These are phyloP conservation scores for Paecilomyces variotii DNA, from an alignment of 2,329 filamentous ascomycete species.

Conservation along the genomic window DNA sequence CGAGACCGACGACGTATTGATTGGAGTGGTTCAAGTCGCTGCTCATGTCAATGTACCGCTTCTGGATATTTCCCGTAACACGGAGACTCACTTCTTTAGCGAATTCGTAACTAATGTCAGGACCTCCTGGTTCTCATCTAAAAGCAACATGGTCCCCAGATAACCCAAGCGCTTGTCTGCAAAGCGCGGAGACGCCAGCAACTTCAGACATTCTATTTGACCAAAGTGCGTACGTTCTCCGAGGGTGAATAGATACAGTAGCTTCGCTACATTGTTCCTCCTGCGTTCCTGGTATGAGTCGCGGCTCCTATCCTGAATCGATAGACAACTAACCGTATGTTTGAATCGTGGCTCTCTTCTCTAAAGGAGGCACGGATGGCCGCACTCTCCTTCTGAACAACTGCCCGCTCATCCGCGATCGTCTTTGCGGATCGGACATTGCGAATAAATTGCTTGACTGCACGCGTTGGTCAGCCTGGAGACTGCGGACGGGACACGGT, in stretches of 20 bases:
- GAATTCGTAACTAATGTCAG: constrained; percentile 96
- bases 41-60: constrained; percentile 25
- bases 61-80: not conserved
- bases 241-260: constrained; percentile 95
- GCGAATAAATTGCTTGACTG: constrained; percentile 99
- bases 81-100: constrained; percentile 72
- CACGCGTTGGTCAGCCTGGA: constrained; percentile 2
- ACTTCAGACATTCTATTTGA: constrained; percentile 97
- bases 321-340: constrained; percentile 60
- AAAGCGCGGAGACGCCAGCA: constrained; percentile 91
- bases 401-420: constrained; percentile 94
- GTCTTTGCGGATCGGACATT: constrained; percentile 98
- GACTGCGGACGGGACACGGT: not conserved
- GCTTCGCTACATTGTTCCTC: constrained; percentile 97
- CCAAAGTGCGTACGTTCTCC: constrained; percentile 97
- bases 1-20: constrained; percentile 95
- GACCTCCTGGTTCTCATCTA: constrained; percentile 98
- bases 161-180: constrained; percentile 96
- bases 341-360: constrained; percentile 89
- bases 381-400: constrained; percentile 98
- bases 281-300: constrained; percentile 41
- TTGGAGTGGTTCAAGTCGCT: constrained; percentile 96
- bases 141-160: constrained; percentile 85
- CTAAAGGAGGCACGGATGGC: constrained; percentile 95
- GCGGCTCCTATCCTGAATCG: not conserved